phyloP scores from a whole-genome alignment of 129 eudicot genomes.

The Flaveria sonorensis region DNA sequence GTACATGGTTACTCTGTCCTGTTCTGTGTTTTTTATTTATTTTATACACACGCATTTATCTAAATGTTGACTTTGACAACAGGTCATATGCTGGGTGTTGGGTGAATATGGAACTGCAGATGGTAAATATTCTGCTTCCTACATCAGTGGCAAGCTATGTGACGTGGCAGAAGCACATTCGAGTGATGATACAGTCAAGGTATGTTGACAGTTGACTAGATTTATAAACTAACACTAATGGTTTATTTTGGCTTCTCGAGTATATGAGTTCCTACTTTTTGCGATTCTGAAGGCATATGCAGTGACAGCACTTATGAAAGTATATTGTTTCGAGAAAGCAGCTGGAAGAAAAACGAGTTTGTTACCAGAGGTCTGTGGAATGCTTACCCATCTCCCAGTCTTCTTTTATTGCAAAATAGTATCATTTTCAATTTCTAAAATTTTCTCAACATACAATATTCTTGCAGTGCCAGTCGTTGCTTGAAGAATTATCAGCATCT shows the following conservation, averaged over 20 bases:
- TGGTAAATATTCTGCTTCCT: slow-evolving; percentile 95
- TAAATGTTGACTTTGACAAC: slow-evolving; percentile 16
- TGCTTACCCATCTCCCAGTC: slow-evolving; percentile 9
- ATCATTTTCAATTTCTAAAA: background rate
- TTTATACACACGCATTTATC: slow-evolving; percentile 7
- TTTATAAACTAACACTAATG: background rate
- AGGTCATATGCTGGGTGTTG: slow-evolving; percentile 99
- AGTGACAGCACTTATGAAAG: slow-evolving; percentile 86
- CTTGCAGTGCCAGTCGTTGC: slow-evolving; percentile 82
- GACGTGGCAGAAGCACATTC: slow-evolving; percentile 96
- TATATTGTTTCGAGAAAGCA: slow-evolving; percentile 85
- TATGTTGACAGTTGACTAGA: slow-evolving; percentile 27
- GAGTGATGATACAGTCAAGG: slow-evolving; percentile 93
- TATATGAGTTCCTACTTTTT: slow-evolving; percentile 12
- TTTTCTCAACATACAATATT: slow-evolving; percentile 10
- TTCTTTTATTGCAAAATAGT: background rate
- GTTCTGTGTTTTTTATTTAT: background rate
- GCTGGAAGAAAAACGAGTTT: slow-evolving; percentile 84
- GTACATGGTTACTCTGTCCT: background rate
- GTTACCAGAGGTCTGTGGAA: slow-evolving; percentile 82
- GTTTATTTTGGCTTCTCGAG: slow-evolving; percentile 7
- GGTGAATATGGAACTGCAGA: slow-evolving; percentile 98
- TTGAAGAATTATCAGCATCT: slow-evolving; percentile 85
- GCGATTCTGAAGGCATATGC: slow-evolving; percentile 76
- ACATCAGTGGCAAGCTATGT: slow-evolving; percentile 88